Percentiles rank a stretch among this genome's conserved stretches.
Evolutionary conservation across 768 basidiomycete species (phyloP).

Genomic region (Russula ochroleuca): DNA sequence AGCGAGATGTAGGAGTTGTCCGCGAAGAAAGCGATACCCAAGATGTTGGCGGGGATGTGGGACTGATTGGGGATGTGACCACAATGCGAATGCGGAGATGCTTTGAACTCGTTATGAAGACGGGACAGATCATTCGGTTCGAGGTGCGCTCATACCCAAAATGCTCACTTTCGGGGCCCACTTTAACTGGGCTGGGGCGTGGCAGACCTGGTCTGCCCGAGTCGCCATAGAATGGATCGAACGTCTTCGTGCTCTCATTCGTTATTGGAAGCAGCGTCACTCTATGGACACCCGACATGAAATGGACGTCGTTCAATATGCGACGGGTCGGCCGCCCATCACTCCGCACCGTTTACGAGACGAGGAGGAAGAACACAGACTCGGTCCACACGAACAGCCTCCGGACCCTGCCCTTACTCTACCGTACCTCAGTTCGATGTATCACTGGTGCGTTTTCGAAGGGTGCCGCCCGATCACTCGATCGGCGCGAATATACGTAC

Average conservation of each 20-base stretch:
- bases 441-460: slow-evolving; percentile 84
- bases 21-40: slow-evolving; percentile 49
- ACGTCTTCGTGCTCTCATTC: slow-evolving; percentile 59
- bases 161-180: not conserved
- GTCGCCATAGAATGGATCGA: slow-evolving; percentile 84
- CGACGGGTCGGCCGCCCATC: slow-evolving; percentile 49
- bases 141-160: slow-evolving; percentile 52
- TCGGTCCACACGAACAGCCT: slow-evolving; percentile 46
- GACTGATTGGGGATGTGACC: slow-evolving; percentile 41
- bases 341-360: slow-evolving; percentile 52
- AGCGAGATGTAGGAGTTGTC: slow-evolving; percentile 30
- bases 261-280: slow-evolving; percentile 79
- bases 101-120: slow-evolving; percentile 72
- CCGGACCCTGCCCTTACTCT: slow-evolving; percentile 50
- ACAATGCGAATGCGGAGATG: slow-evolving; percentile 54
- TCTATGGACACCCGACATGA: slow-evolving; percentile 71
- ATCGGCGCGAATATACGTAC: slow-evolving; percentile 67
- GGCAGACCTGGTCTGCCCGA: slow-evolving; percentile 59
- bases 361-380: slow-evolving; percentile 37
- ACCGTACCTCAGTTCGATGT: slow-evolving; percentile 58
- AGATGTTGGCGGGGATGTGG: slow-evolving; percentile 64
- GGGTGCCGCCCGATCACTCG: slow-evolving; percentile 73
- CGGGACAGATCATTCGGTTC: slow-evolving; percentile 65
- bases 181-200: slow-evolving; percentile 10
- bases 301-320: slow-evolving; percentile 66